Evolutionary conservation across 2,329 filamentous ascomycete species (phyloP), one percentile per base, ranked within the genome.

Genomic region (Sarocladium brachiariae): DNA sequence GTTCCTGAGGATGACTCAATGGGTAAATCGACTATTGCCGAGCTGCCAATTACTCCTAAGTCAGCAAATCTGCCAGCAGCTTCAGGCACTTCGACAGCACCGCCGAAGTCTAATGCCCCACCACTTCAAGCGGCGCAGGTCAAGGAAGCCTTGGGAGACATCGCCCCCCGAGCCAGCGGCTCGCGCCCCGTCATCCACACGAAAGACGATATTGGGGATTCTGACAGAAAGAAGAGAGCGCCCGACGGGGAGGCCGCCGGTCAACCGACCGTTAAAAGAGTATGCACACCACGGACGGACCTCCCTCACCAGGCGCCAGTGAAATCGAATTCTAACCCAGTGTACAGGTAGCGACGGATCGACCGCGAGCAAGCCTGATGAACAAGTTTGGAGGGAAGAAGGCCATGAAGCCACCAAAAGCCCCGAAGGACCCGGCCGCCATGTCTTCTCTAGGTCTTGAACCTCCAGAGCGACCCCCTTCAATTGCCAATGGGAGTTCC

Each of bases 361-460:
- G 53, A 41, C 47, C 60, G 18, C 63, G 66, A 33, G 58, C 62
- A 24, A 63, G 65, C 2, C 56, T 70, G 2, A 57, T 65, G 59
- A 59, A 63, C 55, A 70, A 70, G 50, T 70, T 70, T 53, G 62
- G 62, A 18, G 58, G 61, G 49, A 68, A 59, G 51, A 45, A 27
- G 21, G 50, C 43, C 10, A 37, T 38, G 33, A 51, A 58, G 34
- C 57, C 58, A 8, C 53, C 57, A 3, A 62, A 62, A 51, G 57
- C 59, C n/a, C 65, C 67, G n/a, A 65, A 62, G 24, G 76, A 79
- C 50, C 75, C 75, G 2, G 75, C 75, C 2, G 76, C 75, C 16
- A 75, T 78, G 73, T 70, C 74, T 51, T 70, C 74, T 18, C 63
- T 78, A 41, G 75, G 75, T 6, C 61, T 79, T 55, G 65, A 61